phyloP scores from a whole-genome alignment of 441 rosid species.

The Codiaeum variegatum region DNA sequence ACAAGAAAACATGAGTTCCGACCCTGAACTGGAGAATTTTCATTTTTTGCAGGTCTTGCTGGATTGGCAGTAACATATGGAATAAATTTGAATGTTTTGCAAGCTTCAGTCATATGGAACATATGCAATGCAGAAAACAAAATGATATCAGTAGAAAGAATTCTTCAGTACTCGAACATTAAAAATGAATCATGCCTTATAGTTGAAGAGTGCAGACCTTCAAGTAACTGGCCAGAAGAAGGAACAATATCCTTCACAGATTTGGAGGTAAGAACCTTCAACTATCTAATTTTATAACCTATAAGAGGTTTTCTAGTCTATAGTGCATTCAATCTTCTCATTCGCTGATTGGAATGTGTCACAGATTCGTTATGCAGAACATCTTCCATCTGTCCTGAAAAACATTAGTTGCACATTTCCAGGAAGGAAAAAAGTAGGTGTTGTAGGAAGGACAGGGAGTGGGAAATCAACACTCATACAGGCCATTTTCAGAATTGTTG shows the following conservation, averaged over 20 bases:
- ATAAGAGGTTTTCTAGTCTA: background rate
- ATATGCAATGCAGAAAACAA: slow-evolving; percentile 92
- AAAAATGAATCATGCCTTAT: slow-evolving; percentile 74
- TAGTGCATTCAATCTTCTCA: background rate
- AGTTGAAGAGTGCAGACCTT: slow-evolving; percentile 55
- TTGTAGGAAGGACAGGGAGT: slow-evolving; percentile 93
- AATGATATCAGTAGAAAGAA: slow-evolving; percentile 96
- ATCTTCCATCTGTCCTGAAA: slow-evolving; percentile 79
- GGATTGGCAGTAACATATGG: slow-evolving; percentile 96
- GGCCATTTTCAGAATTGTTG: slow-evolving; percentile 83
- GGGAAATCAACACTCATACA: slow-evolving; percentile 93
- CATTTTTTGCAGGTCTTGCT: slow-evolving; percentile 66
- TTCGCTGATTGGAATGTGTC: slow-evolving; percentile 7
- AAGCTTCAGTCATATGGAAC: slow-evolving; percentile 90
- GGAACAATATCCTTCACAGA: slow-evolving; percentile 75
- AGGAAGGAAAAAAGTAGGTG: slow-evolving; percentile 79
- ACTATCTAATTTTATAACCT: background rate
- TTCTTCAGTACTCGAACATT: slow-evolving; percentile 79
- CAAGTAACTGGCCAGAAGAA: slow-evolving; percentile 76
- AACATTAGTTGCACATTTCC: slow-evolving; percentile 80
- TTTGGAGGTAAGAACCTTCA: slow-evolving; percentile 53
- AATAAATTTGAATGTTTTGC: slow-evolving; percentile 80
- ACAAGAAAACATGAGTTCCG: background rate
- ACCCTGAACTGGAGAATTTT: slow-evolving; percentile 16
- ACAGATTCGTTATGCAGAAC: slow-evolving; percentile 89